Percentiles rank a stretch among this genome's conserved stretches.
phyloP scores from a whole-genome alignment of 164 flowering plant species.

The Nymphaea colorata region DNA sequence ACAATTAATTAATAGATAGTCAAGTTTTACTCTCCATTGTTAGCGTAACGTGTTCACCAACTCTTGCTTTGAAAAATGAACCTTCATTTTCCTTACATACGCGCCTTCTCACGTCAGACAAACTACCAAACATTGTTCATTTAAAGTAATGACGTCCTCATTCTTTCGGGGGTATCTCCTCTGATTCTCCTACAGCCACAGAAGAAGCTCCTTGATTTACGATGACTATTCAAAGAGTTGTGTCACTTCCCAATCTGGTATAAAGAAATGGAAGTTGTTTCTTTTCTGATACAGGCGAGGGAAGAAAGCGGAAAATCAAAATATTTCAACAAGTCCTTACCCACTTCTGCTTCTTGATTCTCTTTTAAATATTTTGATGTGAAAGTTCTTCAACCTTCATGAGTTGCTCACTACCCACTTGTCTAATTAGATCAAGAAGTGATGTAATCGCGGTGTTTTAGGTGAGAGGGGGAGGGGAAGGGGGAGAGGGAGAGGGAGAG shows the following conservation, averaged over 20 bases:
- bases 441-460: not conserved
- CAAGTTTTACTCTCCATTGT: no score
- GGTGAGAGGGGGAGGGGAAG: not conserved
- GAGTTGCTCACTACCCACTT: no score
- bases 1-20: no score
- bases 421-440: not conserved
- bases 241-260: not conserved
- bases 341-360: not conserved
- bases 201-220: not conserved
- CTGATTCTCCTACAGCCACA: not conserved
- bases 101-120: not conserved
- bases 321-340: not conserved
- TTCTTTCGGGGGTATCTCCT: not conserved
- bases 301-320: not conserved
- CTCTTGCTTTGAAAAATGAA: not conserved
- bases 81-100: not conserved
- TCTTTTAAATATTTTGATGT: not conserved
- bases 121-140: no score
- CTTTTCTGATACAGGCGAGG: not conserved
- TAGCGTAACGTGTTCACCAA: not conserved
- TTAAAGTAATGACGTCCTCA: not conserved
- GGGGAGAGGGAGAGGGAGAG: conserved; percentile 12
- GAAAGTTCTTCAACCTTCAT: not conserved
- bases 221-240: not conserved
- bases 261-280: not conserved